Evolutionary conservation across 371 early-diverging fungal species (phyloP).

Genomic region (Syncephalastrum monosporum): DNA sequence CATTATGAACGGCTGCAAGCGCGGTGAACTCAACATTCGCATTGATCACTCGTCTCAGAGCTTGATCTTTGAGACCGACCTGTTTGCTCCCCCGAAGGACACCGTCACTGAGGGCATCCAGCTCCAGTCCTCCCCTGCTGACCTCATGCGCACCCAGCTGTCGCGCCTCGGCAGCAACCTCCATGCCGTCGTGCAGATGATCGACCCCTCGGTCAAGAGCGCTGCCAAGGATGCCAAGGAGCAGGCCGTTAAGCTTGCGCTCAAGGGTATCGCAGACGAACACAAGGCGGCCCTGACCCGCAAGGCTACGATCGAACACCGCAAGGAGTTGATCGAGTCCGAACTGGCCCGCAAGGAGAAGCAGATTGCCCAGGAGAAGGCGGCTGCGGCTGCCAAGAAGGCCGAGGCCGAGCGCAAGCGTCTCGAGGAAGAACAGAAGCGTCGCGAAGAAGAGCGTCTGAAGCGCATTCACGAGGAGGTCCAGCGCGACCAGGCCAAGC

Average conservation of each 20-base stretch:
- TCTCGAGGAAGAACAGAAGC: slow-evolving; percentile 79
- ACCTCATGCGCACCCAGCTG: slow-evolving; percentile 84
- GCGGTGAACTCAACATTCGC: slow-evolving; percentile 93
- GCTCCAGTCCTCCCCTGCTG: slow-evolving; percentile 86
- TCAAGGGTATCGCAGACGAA: slow-evolving; percentile 78
- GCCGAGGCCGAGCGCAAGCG: slow-evolving; percentile 84
- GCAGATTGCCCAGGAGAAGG: slow-evolving; percentile 75
- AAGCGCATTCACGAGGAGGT: slow-evolving; percentile 79
- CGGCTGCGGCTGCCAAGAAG: slow-evolving; percentile 72
- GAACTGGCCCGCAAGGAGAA: slow-evolving; percentile 77
- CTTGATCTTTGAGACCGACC: slow-evolving; percentile 87
- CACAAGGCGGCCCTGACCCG: slow-evolving; percentile 76
- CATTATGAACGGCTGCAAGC: slow-evolving; percentile 93
- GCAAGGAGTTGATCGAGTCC: slow-evolving; percentile 89
- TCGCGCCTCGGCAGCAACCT: slow-evolving; percentile 76
- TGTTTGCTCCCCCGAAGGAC: slow-evolving; percentile 71
- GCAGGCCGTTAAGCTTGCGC: slow-evolving; percentile 63
- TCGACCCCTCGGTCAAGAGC: slow-evolving; percentile 76
- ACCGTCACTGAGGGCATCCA: slow-evolving; percentile 80
- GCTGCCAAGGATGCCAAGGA: slow-evolving; percentile 64
- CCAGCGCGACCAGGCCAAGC: slow-evolving; percentile 82
- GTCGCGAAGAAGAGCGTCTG: slow-evolving; percentile 83
- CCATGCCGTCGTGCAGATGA: slow-evolving; percentile 79
- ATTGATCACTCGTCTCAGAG: slow-evolving; percentile 91
- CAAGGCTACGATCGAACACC: slow-evolving; percentile 85